Percentiles rank a stretch among this genome's conserved stretches.
Evolutionary conservation across 2,329 filamentous ascomycete genomes (phyloP).

Genomic region (Aspergillus niger): DNA sequence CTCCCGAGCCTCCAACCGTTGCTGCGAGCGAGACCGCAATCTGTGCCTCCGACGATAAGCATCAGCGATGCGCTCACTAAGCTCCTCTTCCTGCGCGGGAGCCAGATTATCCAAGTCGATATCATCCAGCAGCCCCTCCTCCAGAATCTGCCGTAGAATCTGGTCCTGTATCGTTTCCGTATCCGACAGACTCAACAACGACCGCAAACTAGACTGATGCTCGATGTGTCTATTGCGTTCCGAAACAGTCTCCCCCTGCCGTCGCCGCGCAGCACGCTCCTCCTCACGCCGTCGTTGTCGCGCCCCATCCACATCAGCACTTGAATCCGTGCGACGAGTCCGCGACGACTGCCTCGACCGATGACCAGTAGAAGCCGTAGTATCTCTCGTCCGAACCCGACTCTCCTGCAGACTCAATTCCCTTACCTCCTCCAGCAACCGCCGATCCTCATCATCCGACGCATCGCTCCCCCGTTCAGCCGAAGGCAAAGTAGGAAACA

Average conservation of each 20-base stretch:
- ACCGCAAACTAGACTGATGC: conserved; percentile 86
- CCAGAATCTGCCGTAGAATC: conserved; percentile 83
- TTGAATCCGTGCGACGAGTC: conserved; percentile 33
- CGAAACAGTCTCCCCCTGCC: conserved; percentile 26
- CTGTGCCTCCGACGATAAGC: conserved; percentile 76
- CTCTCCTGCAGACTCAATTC: conserved; percentile 67
- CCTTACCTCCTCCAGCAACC: conserved; percentile 70
- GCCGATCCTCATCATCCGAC: conserved; percentile 64
- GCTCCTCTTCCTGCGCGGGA: conserved; percentile 79
- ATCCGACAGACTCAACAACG: conserved; percentile 77
- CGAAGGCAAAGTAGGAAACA: conserved; percentile 64
- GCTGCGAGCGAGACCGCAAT: conserved; percentile 42
- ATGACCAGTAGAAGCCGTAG: conserved; percentile 31
- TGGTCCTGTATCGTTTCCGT: conserved; percentile 79
- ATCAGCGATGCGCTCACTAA: conserved; percentile 87
- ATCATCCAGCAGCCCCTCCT: conserved; percentile 83
- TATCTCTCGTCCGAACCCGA: conserved; percentile 24
- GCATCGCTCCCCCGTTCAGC: conserved; percentile 41
- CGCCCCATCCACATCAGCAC: conserved; percentile 41
- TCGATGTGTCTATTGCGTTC: conserved; percentile 65
- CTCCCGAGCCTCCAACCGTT: conserved; percentile 39
- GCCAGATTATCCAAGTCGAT: conserved; percentile 88
- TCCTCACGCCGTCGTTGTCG: conserved; percentile 38
- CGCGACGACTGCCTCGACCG: conserved; percentile 28
- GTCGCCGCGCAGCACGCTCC: conserved; percentile 33